Percentiles rank a stretch among this genome's conserved stretches.
These are phyloP conservation scores for Lolium perenne DNA, from an alignment of 176 grass and related monocot genomes.

Conservation along the genomic window DNA sequence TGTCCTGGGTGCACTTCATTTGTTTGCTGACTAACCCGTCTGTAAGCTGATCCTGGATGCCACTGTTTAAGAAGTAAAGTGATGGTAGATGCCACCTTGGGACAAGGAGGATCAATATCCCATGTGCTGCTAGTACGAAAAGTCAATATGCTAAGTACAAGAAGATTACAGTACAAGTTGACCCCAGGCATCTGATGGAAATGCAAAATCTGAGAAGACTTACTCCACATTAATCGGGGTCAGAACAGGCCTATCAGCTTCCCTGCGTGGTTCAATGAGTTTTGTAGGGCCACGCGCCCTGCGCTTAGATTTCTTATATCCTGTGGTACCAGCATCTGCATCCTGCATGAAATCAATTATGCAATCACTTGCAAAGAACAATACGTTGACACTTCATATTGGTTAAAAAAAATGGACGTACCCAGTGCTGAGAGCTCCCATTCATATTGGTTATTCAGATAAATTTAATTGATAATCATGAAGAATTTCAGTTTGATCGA, in stretches of 20 bases:
- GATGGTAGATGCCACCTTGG: constrained; percentile 51
- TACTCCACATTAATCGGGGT: constrained; percentile 52
- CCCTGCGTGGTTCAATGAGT: constrained; percentile 41
- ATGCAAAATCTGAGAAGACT: constrained; percentile 19
- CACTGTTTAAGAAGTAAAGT: constrained; percentile 49
- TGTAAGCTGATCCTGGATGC: constrained; percentile 48
- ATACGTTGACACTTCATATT: background rate
- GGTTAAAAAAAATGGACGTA: too few relatives aligned
- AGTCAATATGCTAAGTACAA: constrained; percentile 24
- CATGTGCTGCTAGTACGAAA: constrained; percentile 41
- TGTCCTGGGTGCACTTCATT: constrained; percentile 30
- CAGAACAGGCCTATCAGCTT: constrained; percentile 47
- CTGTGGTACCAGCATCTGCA: constrained; percentile 5
- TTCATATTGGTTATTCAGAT: constrained; percentile 1
- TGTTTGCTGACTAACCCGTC: constrained; percentile 1
- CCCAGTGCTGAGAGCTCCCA: too few relatives aligned
- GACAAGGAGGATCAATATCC: constrained; percentile 49
- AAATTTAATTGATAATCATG: constrained; percentile 11
- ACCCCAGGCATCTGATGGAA: constrained; percentile 9
- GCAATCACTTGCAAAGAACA: constrained; percentile 14
- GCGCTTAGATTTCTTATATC: constrained; percentile 30
- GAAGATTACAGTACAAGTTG: constrained; percentile 27
- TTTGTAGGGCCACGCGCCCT: constrained; percentile 40
- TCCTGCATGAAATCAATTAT: constrained; percentile 17
- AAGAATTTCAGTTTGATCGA: background rate